phyloP scores from a whole-genome alignment of 352 stramenopile genomes.

The Globisporangium viniferum region DNA sequence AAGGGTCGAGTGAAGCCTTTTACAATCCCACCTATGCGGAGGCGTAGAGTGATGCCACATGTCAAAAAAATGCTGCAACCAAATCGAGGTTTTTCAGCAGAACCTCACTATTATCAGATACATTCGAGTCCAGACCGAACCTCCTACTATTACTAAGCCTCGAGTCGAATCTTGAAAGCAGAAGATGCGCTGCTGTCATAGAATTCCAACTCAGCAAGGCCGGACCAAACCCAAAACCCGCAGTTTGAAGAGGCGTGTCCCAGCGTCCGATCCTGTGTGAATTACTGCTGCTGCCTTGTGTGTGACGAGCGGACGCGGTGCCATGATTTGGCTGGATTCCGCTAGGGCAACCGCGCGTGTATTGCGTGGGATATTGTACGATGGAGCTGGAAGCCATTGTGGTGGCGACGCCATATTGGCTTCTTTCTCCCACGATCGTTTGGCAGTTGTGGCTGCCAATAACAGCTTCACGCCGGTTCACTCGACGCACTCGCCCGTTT shows the following conservation, averaged over 20 bases:
- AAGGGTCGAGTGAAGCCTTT: background rate
- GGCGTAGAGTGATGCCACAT: background rate
- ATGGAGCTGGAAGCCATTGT: too few species aligned
- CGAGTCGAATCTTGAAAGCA: background rate
- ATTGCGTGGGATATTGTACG: too few species aligned
- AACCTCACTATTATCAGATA: background rate
- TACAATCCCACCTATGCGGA: background rate
- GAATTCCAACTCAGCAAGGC: conserved; percentile 5
- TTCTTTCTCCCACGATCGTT: too few species aligned
- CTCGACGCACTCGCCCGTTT: too few species aligned
- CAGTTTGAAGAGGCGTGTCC: background rate
- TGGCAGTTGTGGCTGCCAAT: too few species aligned
- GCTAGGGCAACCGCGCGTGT: too few species aligned
- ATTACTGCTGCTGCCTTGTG: background rate
- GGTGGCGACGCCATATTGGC: too few species aligned
- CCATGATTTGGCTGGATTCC: too few species aligned
- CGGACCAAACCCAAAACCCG: conserved; percentile 1
- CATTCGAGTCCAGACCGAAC: background rate
- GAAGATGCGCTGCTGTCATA: background rate
- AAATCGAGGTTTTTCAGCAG: background rate
- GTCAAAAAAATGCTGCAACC: background rate
- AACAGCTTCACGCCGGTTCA: too few species aligned
- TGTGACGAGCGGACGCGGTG: conserved; percentile 1
- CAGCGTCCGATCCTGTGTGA: background rate
- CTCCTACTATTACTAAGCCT: background rate